These are phyloP conservation scores for Hibiscus mutabilis DNA, from an alignment of 345 rosid genomes.

Conservation along the genomic window DNA sequence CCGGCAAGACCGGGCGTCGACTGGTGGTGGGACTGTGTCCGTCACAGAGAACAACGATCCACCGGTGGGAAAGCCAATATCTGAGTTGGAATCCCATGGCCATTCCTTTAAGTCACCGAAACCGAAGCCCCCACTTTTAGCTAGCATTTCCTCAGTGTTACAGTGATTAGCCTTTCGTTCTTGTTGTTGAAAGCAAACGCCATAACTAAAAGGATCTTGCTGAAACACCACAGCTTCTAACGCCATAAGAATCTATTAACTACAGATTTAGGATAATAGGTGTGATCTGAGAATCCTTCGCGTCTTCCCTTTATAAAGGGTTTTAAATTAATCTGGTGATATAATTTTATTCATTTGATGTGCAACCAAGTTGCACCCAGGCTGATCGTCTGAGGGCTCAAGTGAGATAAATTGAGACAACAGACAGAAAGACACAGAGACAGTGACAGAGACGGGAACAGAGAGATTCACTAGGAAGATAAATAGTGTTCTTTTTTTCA, in stretches of 20 bases:
- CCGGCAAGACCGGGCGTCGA: constrained; percentile 9
- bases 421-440: constrained; percentile 1
- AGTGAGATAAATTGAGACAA: constrained; percentile 7
- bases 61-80: not conserved
- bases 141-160: not conserved
- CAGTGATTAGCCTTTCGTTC: not conserved
- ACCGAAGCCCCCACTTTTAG: constrained; percentile 13
- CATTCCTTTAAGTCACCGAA: constrained; percentile 1
- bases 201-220: constrained; percentile 22
- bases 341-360: not conserved
- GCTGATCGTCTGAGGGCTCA: constrained; percentile 13
- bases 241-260: constrained; percentile 17
- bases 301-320: constrained; percentile 2
- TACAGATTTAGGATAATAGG: not conserved
- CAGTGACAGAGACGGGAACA: too few relatives aligned
- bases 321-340: not conserved
- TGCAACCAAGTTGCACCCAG: constrained; percentile 12
- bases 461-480: too few relatives aligned
- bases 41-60: not conserved
- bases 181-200: constrained; percentile 10
- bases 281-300: not conserved
- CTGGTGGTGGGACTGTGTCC: not conserved
- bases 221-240: constrained; percentile 31
- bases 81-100: constrained; percentile 1
- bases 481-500: too few relatives aligned